Conservation (phyloP, 768 basidiomycete genomes). For the Xerocomus potaroensis region DNA sequence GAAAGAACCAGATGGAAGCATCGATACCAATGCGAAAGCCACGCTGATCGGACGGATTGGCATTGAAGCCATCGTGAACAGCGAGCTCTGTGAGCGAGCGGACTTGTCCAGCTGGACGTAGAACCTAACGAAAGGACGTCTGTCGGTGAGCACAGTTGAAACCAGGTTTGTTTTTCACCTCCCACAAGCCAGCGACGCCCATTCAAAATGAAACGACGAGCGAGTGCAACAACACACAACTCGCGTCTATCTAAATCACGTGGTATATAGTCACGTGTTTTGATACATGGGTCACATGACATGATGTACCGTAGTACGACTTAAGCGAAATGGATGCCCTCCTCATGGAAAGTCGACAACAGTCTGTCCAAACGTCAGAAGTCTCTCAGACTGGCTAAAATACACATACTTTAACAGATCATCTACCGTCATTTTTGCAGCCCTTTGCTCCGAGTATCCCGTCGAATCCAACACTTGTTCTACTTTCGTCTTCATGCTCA, state of each 20-base stretch:
- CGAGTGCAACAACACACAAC: neutral
- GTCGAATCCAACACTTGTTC: slow-evolving; percentile 70
- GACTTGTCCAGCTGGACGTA: slow-evolving; percentile 64
- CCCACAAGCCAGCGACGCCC: slow-evolving; percentile 51
- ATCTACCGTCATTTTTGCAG: slow-evolving; percentile 91
- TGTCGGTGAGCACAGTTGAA: slow-evolving; percentile 13
- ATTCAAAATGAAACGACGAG: slow-evolving; percentile 26
- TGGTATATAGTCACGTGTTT: neutral
- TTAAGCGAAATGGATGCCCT: slow-evolving; percentile 68
- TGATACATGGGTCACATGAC: slow-evolving; percentile 3
- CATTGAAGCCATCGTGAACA: slow-evolving; percentile 68
- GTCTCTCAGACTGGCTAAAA: neutral
- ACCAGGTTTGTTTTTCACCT: slow-evolving; percentile 34
- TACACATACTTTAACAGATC: slow-evolving; percentile 77
- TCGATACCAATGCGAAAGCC: slow-evolving; percentile 86
- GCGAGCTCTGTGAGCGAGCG: slow-evolving; percentile 77
- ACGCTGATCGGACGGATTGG: slow-evolving; percentile 57
- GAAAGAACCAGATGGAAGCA: slow-evolving; percentile 79
- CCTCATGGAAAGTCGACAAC: slow-evolving; percentile 69
- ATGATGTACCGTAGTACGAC: slow-evolving; percentile 1
- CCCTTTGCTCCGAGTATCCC: slow-evolving; percentile 71
- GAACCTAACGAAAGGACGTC: slow-evolving; percentile 37
- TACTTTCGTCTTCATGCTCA: slow-evolving; percentile 64
- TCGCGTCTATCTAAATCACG: neutral
- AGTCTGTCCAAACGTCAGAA: slow-evolving; percentile 40